These are phyloP conservation scores for Diversispora epigaea DNA, from an alignment of 192 early-diverging fungal genomes.

Conservation along the genomic window DNA sequence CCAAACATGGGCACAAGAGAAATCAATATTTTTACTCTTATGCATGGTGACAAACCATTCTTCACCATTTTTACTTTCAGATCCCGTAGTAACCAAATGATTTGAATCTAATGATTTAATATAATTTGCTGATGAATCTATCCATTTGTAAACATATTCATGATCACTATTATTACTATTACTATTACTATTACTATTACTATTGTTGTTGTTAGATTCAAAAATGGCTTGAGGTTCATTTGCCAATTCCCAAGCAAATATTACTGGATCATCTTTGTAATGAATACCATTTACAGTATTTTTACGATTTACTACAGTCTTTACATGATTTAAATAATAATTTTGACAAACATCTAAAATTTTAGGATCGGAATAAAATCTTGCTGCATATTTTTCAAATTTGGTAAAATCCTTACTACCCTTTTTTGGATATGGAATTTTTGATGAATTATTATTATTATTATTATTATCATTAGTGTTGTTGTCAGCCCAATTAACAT, in stretches of 20 bases:
- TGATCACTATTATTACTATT: background rate
- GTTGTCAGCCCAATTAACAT: slow-evolving; percentile 58
- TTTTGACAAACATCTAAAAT: slow-evolving; percentile 37
- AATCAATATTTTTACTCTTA: slow-evolving; percentile 38
- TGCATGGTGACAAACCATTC: slow-evolving; percentile 57
- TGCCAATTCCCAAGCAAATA: slow-evolving; percentile 70
- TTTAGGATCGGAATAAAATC: slow-evolving; percentile 49
- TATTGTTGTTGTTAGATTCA: background rate
- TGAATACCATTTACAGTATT: slow-evolving; percentile 51
- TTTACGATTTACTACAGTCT: slow-evolving; percentile 41
- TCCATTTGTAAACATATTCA: slow-evolving; percentile 47
- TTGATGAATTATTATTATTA: slow-evolving; percentile 5
- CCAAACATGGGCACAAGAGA: slow-evolving; percentile 38
- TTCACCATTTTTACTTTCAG: slow-evolving; percentile 60
- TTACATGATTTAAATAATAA: slow-evolving; percentile 51
- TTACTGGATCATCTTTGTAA: slow-evolving; percentile 58
- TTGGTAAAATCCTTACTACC: slow-evolving; percentile 38
- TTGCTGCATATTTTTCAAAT: slow-evolving; percentile 49
- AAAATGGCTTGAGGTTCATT: slow-evolving; percentile 65
- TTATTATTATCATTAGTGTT: no score
- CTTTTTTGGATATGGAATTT: slow-evolving; percentile 61
- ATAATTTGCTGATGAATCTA: slow-evolving; percentile 45
- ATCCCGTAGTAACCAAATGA: slow-evolving; percentile 63
- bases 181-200: no score
- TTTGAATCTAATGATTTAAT: slow-evolving; percentile 52